phyloP scores from a whole-genome alignment of 1,284 basidiomycete species.

The Marasmius sp. region DNA sequence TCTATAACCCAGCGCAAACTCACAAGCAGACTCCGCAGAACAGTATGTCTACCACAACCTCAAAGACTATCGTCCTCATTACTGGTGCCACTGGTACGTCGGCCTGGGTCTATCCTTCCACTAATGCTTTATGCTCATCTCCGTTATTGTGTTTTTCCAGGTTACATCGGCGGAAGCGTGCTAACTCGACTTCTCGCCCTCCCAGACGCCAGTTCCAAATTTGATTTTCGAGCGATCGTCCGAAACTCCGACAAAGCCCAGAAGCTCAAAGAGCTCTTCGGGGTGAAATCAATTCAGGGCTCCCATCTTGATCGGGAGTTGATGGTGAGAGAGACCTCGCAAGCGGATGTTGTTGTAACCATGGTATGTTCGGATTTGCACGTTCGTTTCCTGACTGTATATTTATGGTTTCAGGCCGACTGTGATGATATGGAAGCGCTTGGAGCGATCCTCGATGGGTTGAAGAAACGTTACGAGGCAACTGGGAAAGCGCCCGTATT shows the following conservation, averaged over 20 bases:
- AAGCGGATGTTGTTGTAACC: conserved; percentile 6
- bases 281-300: conserved; percentile 31
- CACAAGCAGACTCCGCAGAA: too few species aligned
- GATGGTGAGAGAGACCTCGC: conserved; percentile 29
- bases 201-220: conserved; percentile 11
- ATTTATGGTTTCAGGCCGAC: conserved; percentile 16
- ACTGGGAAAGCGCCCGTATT: conserved; percentile 21
- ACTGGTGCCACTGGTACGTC: background rate
- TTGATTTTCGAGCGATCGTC: conserved; percentile 24
- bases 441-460: conserved; percentile 22
- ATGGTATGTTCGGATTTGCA: background rate
- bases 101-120: background rate
- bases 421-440: conserved; percentile 17
- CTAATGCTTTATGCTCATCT: background rate
- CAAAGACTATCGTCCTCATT: background rate
- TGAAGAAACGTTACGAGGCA: conserved; percentile 21
- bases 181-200: conserved; percentile 24
- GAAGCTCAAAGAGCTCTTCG: conserved; percentile 24
- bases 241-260: conserved; percentile 23
- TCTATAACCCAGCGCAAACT: too few species aligned
- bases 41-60: too few species aligned
- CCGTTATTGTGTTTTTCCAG: conserved; percentile 4
- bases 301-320: conserved; percentile 29
- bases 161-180: conserved; percentile 32
- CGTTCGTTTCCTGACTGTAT: background rate